Conservation (phyloP, 208 protist genomes). For the Tritrichomonas foetus region DNA sequence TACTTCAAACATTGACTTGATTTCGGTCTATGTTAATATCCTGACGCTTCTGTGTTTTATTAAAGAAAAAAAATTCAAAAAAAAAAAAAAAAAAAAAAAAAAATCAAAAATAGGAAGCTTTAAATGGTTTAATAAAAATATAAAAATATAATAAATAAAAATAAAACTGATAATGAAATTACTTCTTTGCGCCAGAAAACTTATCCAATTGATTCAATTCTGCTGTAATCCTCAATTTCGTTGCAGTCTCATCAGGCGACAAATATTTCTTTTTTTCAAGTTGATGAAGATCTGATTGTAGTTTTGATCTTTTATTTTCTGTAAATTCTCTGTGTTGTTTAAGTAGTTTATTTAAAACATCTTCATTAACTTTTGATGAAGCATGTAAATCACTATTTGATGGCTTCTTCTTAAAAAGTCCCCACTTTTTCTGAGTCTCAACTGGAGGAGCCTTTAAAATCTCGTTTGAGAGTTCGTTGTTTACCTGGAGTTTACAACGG, state of each 20-base stretch:
- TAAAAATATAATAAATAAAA: no score
- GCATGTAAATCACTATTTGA: background rate
- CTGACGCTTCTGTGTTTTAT: no score
- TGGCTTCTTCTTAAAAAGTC: background rate
- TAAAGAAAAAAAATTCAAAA: no score
- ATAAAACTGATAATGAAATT: no score
- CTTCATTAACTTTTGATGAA: background rate
- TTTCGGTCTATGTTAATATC: no score
- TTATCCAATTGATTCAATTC: background rate
- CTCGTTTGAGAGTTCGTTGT: background rate
- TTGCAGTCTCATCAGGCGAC: background rate
- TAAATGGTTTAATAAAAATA: no score
- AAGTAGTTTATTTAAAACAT: background rate
- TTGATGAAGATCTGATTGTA: background rate
- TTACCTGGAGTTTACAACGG: background rate
- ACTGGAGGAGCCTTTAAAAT: background rate
- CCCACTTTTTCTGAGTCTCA: conserved; percentile 12
- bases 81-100: no score
- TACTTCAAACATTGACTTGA: no score
- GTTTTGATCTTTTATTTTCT: background rate
- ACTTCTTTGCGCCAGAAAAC: background rate
- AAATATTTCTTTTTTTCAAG: background rate
- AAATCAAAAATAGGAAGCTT: no score
- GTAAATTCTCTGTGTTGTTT: background rate
- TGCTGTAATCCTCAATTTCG: background rate